A percentile compares a stretch with the other conserved stretches of the same genome.
These are phyloP conservation scores for Penicillium sp. DNA, from an alignment of 2,329 filamentous ascomycete genomes.

Conservation along the genomic window DNA sequence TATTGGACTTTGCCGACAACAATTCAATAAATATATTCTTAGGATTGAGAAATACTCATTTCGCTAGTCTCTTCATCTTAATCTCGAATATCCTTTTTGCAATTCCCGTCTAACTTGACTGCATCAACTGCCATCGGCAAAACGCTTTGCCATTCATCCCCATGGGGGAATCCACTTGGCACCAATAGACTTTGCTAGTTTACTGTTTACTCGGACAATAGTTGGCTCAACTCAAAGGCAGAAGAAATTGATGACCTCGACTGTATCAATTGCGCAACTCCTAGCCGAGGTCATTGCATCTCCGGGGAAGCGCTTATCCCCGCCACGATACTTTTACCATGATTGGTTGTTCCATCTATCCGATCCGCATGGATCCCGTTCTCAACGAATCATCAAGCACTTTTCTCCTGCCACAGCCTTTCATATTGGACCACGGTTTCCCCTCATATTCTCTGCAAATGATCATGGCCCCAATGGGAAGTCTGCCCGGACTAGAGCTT, in stretches of 20 bases:
- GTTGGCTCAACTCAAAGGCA: no score
- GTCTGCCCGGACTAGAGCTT: neutral
- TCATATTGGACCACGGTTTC: conserved; percentile 5
- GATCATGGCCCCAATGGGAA: neutral
- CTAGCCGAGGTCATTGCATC: neutral
- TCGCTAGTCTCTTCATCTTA: neutral
- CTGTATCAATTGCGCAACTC: no score
- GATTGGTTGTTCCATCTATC: conserved; percentile 8
- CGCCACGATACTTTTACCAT: conserved; percentile 7
- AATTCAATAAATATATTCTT: no score
- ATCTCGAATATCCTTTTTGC: no score
- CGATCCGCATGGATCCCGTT: conserved; percentile 3
- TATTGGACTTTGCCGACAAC: conserved; percentile 11
- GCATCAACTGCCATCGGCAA: conserved; percentile 12
- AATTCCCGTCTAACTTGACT: no score
- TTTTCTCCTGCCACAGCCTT: neutral
- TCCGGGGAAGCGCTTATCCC: conserved; percentile 22
- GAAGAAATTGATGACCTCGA: no score
- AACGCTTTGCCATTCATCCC: conserved; percentile 11
- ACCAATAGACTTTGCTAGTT: no score
- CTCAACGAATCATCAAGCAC: conserved; percentile 8
- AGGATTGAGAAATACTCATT: neutral
- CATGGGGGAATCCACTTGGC: conserved; percentile 5
- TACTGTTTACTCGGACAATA: no score
- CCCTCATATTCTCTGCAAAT: conserved; percentile 3